Percentiles rank a stretch among this genome's conserved stretches.
Evolutionary conservation across 2,329 filamentous ascomycete species (phyloP).

Genomic region (Fusarium sp.): DNA sequence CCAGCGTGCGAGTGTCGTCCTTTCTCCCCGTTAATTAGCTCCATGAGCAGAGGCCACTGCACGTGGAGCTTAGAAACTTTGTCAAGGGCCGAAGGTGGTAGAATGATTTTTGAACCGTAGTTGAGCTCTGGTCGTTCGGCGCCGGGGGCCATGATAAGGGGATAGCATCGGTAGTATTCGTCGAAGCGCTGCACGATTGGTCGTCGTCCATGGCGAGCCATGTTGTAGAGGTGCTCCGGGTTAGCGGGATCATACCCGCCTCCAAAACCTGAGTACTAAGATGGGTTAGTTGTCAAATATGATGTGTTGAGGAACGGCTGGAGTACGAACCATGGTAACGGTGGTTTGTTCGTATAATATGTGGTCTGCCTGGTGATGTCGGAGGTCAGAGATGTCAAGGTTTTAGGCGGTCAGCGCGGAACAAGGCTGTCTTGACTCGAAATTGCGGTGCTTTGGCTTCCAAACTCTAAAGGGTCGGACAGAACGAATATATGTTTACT

Average conservation of each 20-base stretch:
- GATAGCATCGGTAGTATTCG: slow-evolving; percentile 98
- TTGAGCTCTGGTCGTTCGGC: slow-evolving; percentile 90
- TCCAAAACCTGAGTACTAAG: slow-evolving; percentile 54
- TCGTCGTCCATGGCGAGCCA: slow-evolving; percentile 59
- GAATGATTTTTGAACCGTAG: slow-evolving; percentile 96
- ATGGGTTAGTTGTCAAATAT: background rate
- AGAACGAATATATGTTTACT: background rate
- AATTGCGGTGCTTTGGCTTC: background rate
- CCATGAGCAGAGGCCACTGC: slow-evolving; percentile 96
- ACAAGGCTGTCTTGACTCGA: background rate
- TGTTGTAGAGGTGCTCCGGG: slow-evolving; percentile 61
- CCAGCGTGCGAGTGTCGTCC: slow-evolving; percentile 88
- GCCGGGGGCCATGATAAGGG: slow-evolving; percentile 91
- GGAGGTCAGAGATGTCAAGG: slow-evolving; percentile 3
- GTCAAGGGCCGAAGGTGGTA: slow-evolving; percentile 95
- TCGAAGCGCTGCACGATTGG: slow-evolving; percentile 82
- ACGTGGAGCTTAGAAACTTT: slow-evolving; percentile 97
- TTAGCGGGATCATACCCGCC: slow-evolving; percentile 60
- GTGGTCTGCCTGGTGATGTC: slow-evolving; percentile 10
- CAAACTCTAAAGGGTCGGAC: background rate
- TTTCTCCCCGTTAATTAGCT: slow-evolving; percentile 89
- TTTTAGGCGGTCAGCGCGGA: slow-evolving; percentile 34
- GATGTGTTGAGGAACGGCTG: background rate
- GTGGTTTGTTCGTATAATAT: slow-evolving; percentile 2
- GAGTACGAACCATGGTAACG: slow-evolving; percentile 38